Percentiles rank a stretch among this genome's conserved stretches.
These are phyloP conservation scores for Ceratocystis papillata DNA, from an alignment of 2,329 filamentous ascomycete genomes.

Conservation along the genomic window DNA sequence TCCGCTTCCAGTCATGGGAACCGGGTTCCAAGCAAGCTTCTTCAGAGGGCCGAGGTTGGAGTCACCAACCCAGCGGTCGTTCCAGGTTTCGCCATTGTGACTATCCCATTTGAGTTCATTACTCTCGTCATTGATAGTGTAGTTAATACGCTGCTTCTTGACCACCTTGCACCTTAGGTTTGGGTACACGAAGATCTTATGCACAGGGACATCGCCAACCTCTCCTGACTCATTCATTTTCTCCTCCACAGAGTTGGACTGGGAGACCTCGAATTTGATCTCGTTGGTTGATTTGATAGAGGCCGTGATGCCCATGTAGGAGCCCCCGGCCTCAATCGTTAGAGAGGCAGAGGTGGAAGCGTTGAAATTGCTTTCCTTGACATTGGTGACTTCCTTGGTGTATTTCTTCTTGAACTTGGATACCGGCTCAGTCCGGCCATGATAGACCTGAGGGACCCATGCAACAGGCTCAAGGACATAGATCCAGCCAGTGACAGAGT, in stretches of 20 bases:
- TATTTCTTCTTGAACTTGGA: slow-evolving; percentile 4
- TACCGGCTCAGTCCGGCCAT: neutral
- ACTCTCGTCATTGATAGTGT: neutral
- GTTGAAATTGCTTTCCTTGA: neutral
- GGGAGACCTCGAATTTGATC: no score
- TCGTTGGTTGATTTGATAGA: no score
- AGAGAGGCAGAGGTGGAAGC: neutral
- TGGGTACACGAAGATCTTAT: no score
- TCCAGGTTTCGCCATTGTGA: neutral
- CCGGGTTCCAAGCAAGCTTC: neutral
- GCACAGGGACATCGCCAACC: no score
- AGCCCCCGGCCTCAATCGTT: neutral
- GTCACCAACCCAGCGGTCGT: neutral
- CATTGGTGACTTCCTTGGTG: neutral
- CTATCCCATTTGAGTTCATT: neutral
- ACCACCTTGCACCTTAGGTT: no score
- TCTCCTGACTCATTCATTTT: no score
- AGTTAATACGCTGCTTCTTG: neutral
- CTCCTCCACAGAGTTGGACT: no score
- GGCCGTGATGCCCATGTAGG: neutral
- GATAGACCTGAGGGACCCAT: neutral
- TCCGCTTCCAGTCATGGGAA: neutral
- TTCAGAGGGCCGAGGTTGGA: neutral
- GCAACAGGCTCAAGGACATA: neutral
- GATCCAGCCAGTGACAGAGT: slow-evolving; percentile 5